Conservation (phyloP, 768 basidiomycete species). For the Lactarius hatsudake region DNA sequence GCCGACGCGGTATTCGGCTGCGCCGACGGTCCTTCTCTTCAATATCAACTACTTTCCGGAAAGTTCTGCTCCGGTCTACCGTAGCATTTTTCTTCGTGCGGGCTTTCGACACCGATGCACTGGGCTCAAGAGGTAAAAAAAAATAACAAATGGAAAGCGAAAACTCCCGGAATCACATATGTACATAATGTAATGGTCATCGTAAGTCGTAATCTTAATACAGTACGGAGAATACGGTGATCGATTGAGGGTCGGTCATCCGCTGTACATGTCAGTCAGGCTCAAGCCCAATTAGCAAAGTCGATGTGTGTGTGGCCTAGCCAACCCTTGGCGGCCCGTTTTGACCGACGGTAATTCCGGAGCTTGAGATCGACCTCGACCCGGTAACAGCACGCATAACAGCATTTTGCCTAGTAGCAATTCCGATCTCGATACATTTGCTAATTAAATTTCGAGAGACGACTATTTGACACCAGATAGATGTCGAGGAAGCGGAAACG, state of each 20-base stretch:
- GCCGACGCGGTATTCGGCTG: constrained; percentile 20
- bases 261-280: neutral
- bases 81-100: constrained; percentile 11
- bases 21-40: constrained; percentile 8
- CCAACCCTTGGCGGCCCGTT: neutral
- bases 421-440: neutral
- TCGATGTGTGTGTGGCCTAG: neutral
- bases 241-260: neutral
- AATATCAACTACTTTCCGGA: neutral
- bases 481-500: constrained; percentile 13
- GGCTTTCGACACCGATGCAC: constrained; percentile 5
- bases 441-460: neutral
- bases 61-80: neutral
- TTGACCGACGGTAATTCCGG: neutral
- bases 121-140: neutral
- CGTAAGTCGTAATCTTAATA: neutral
- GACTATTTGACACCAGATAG: neutral
- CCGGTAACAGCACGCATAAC: neutral
- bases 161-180: neutral
- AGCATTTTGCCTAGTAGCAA: neutral
- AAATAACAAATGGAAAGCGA: neutral
- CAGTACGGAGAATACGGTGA: neutral
- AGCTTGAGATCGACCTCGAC: too few species aligned
- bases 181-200: neutral
- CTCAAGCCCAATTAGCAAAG: neutral